Evolutionary conservation across 1,139 yeast genomes (phyloP).

Genomic region (Saccharomycopsis crataegensis): DNA sequence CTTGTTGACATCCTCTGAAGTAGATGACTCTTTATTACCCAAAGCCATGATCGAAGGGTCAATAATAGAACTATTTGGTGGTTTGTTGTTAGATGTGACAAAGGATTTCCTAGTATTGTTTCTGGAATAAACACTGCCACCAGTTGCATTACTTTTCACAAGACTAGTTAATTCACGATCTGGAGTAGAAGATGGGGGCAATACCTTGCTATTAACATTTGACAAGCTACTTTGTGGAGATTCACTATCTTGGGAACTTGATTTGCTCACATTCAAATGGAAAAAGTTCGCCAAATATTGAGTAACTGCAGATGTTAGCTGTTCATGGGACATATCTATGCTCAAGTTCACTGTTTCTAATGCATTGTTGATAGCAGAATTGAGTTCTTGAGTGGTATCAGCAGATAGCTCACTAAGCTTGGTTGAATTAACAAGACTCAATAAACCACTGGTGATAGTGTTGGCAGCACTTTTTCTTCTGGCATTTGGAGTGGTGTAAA

Average conservation of each 20-base stretch:
- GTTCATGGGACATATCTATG: slow-evolving; percentile 10
- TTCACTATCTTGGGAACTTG: not conserved
- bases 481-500: not conserved
- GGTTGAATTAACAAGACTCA: not conserved
- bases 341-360: slow-evolving; percentile 3
- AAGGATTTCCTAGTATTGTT: not conserved
- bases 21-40: not conserved
- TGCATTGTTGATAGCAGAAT: slow-evolving; percentile 10
- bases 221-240: not conserved
- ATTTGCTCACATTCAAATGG: not conserved
- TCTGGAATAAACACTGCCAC: not conserved
- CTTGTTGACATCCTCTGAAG: slow-evolving; percentile 2
- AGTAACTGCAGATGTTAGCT: slow-evolving; percentile 10
- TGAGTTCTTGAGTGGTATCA: slow-evolving; percentile 1
- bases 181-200: slow-evolving; percentile 12
- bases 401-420: not conserved
- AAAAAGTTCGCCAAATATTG: slow-evolving; percentile 5
- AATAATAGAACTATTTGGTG: not conserved
- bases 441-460: not conserved
- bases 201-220: not conserved
- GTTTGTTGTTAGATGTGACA: not conserved
- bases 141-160: slow-evolving; percentile 5
- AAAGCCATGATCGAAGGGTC: slow-evolving; percentile 3
- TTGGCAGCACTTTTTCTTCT: not conserved
- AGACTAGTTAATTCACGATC: slow-evolving; percentile 12